Conservation (phyloP, 2,329 filamentous ascomycete species). For the Fusarium metavorans region DNA sequence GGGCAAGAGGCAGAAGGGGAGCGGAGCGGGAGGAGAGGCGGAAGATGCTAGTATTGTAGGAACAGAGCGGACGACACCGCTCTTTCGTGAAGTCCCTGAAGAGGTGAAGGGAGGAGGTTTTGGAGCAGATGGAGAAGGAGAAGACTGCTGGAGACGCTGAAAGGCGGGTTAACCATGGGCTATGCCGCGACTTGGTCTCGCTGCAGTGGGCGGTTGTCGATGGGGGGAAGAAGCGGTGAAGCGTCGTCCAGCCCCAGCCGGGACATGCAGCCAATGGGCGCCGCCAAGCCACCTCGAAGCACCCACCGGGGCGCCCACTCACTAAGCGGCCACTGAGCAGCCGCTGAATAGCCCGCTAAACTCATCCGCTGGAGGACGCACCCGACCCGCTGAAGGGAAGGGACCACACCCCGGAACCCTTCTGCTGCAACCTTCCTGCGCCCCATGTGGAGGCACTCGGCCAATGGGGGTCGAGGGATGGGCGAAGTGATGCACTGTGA, state of each 20-base stretch:
- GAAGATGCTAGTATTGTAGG: constrained; percentile 51
- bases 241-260: constrained; percentile 49
- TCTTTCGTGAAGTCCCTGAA: constrained; percentile 54
- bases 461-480: constrained; percentile 33
- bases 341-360: constrained; percentile 15
- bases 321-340: constrained; percentile 39
- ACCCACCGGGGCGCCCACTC: constrained; percentile 37
- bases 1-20: constrained; percentile 50
- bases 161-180: constrained; percentile 41
- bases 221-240: constrained; percentile 55
- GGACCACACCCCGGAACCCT: constrained; percentile 31
- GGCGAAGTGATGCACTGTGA: constrained; percentile 10
- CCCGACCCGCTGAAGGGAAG: constrained; percentile 28
- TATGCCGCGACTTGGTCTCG: constrained; percentile 28
- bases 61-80: constrained; percentile 57
- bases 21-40: constrained; percentile 46
- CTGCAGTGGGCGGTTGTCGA: constrained; percentile 46
- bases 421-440: constrained; percentile 40
- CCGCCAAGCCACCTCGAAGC: constrained; percentile 45
- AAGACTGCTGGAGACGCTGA: constrained; percentile 44
- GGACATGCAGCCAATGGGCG: constrained; percentile 51
- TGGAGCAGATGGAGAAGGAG: constrained; percentile 43
- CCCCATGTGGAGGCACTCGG: constrained; percentile 31
- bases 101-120: constrained; percentile 47
- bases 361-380: constrained; percentile 41